Base-by-base conservation (phyloP, 352 stramenopile genomes). In the Phytophthora macrochlamydospora region DNA sequence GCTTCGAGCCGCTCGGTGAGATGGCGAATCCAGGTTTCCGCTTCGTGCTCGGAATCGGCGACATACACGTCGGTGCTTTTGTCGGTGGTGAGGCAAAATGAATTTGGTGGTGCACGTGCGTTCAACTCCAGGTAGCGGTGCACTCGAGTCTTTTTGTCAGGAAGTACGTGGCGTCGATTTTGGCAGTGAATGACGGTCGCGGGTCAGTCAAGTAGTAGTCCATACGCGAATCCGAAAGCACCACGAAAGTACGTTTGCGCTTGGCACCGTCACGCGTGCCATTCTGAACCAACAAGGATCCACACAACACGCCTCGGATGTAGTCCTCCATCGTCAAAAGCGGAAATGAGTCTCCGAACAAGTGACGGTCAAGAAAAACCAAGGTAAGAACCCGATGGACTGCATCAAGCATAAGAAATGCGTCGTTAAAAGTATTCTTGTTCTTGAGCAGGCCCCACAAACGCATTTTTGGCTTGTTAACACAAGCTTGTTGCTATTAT, bases 151-250 rank as follows among this genome's bases (percentile, higher is more conserved):
- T 61, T 2, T 64, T 50, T 1, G 65, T 49, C 2, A 76, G 65
- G 49, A 94, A 88, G 8, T 78, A 76, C 49, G 89, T 92, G 3
- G 75, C 69, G 28, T 82, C 69, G 45, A 94, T 92, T 30, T 76
- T 69, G 30, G 79, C 67, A 1, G 84, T 62, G 49, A 94, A 94
- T 18, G 71, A 67, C 6, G 83, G 84, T 1, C 84, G 84, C 13
- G 84, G 82, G 40, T 94, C 86, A 8, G 53, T 67, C 3, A 69
- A 49, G 56, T 92, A 94, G 58, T 88, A 92, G 60, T 92, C 86
- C 56, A 92, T 81, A 2, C 84, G 82, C n/a, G 86, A 81, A 46
- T 91, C 81, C 3, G 83, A 89, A 18, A 94, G 73, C 65, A 92
- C 81, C 38, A 90, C 71, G 56, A 94, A 94, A 38, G 88, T 81